Conservation (phyloP, 2,329 filamentous ascomycete species). For the Verruconis gallopava region DNA sequence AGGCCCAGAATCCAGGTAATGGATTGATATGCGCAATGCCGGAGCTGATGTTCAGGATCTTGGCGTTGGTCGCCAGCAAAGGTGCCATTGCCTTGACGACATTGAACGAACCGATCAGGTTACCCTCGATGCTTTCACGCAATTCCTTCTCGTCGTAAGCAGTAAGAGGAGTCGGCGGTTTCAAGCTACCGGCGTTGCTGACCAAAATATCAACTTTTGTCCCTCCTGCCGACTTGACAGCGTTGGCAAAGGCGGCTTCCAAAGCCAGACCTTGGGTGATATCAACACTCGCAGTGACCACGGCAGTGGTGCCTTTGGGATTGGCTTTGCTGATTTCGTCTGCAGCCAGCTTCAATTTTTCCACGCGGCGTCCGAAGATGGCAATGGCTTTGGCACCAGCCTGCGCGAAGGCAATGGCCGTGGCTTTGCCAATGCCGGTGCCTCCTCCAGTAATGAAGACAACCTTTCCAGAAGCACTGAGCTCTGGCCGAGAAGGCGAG, state of each 20-base stretch:
- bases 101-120: slow-evolving; percentile 22
- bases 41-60: slow-evolving; percentile 25
- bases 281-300: slow-evolving; percentile 10
- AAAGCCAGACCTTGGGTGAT: slow-evolving; percentile 15
- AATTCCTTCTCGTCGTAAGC: slow-evolving; percentile 22
- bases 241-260: slow-evolving; percentile 22
- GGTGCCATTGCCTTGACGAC: slow-evolving; percentile 25
- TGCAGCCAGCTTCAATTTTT: slow-evolving; percentile 22
- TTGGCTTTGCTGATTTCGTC: slow-evolving; percentile 22
- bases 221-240: slow-evolving; percentile 14
- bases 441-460: slow-evolving; percentile 33
- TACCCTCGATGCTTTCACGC: slow-evolving; percentile 22
- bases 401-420: slow-evolving; percentile 29
- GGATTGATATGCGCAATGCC: slow-evolving; percentile 23
- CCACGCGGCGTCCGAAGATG: slow-evolving; percentile 27
- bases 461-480: slow-evolving; percentile 28
- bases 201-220: slow-evolving; percentile 29
- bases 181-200: slow-evolving; percentile 24
- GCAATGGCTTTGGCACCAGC: slow-evolving; percentile 32
- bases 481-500: slow-evolving; percentile 26
- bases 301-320: slow-evolving; percentile 17
- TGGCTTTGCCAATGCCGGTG: slow-evolving; percentile 33
- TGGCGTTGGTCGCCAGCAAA: slow-evolving; percentile 19
- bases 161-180: slow-evolving; percentile 17
- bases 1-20: slow-evolving; percentile 15